phyloP scores from a whole-genome alignment of 148 eudicot genomes.

The Silene conica region DNA sequence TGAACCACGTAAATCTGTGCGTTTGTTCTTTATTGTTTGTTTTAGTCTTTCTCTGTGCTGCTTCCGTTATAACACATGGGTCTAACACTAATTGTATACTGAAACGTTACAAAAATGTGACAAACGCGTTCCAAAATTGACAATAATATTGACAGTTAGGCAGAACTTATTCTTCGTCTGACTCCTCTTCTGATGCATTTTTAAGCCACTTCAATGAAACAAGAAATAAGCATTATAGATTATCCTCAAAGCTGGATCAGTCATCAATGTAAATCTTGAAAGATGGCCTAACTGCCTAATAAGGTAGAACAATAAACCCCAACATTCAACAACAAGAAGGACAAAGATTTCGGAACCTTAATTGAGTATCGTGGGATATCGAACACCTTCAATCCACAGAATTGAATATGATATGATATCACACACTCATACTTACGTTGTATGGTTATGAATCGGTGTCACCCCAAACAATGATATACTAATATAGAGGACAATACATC shows the following conservation, averaged over 20 bases:
- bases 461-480: background rate
- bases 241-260: background rate
- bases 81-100: too few relatives aligned
- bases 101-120: background rate
- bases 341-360: background rate
- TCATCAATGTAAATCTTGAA: background rate
- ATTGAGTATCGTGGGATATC: background rate
- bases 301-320: too few relatives aligned
- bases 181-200: constrained; percentile 55
- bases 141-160: background rate
- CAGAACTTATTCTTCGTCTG: constrained; percentile 48
- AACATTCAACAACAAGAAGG: background rate
- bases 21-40: too few relatives aligned
- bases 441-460: background rate
- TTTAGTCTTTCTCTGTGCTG: too few relatives aligned
- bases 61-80: too few relatives aligned
- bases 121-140: background rate
- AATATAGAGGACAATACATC: background rate
- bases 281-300: background rate
- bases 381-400: background rate
- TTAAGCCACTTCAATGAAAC: constrained; percentile 71
- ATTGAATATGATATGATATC: background rate
- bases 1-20: too few relatives aligned
- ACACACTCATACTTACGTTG: background rate
- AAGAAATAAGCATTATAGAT: background rate